phyloP scores from a whole-genome alignment of 129 eudicot species.

The Apium graveolens region DNA sequence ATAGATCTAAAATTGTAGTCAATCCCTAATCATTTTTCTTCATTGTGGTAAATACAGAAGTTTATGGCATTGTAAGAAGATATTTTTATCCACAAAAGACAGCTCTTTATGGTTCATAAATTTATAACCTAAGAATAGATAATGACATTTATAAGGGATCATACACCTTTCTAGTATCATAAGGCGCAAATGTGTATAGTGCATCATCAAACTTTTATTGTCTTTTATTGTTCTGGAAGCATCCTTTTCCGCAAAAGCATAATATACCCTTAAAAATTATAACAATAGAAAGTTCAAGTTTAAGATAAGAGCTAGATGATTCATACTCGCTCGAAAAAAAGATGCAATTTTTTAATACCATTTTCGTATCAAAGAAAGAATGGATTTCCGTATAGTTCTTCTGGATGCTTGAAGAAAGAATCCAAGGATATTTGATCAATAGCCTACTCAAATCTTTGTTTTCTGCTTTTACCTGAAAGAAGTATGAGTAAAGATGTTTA shows the following conservation, averaged over 20 bases:
- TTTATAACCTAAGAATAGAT: not conserved
- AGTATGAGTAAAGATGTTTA: conserved; percentile 9
- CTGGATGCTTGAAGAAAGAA: conserved; percentile 68
- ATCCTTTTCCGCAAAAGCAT: not conserved
- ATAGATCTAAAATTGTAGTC: not conserved
- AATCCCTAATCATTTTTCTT: not conserved
- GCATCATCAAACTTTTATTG: not conserved
- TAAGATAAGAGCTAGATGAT: not conserved
- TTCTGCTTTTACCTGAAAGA: conserved; percentile 40
- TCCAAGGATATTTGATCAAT: conserved; percentile 81
- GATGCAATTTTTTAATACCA: conserved; percentile 37
- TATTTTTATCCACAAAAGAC: not conserved
- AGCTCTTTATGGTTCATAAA: not conserved
- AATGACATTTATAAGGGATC: not conserved
- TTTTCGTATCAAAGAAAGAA: conserved; percentile 39
- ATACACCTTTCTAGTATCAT: not conserved
- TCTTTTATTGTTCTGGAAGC: not conserved
- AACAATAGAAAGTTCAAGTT: not conserved
- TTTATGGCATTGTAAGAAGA: not conserved
- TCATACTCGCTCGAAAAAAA: not conserved
- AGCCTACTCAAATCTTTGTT: conserved; percentile 46
- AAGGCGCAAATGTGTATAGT: not conserved
- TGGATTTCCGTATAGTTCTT: conserved; percentile 40
- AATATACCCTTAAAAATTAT: not conserved
- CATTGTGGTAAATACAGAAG: not conserved